phyloP scores from a whole-genome alignment of 1,284 basidiomycete species.

The Paramarasmius palmivorus region DNA sequence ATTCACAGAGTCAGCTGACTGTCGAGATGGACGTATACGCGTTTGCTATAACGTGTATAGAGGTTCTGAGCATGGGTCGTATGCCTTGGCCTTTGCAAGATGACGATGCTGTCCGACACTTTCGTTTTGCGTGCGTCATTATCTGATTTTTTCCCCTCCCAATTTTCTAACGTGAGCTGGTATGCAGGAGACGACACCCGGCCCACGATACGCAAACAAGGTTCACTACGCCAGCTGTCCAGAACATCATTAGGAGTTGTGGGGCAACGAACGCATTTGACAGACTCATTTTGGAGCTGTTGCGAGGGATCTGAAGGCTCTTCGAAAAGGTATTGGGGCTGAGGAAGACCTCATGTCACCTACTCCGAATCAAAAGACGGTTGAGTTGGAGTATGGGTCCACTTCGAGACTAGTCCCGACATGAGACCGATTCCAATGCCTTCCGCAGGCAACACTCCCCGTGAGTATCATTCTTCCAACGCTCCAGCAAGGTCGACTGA shows the following conservation, averaged over 20 bases:
- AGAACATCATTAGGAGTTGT: conserved; percentile 42
- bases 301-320: conserved; percentile 36
- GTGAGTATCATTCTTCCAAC: not conserved
- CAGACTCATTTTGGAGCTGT: conserved; percentile 53
- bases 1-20: conserved; percentile 43
- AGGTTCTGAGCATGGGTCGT: conserved; percentile 64
- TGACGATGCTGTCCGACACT: conserved; percentile 57
- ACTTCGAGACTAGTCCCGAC: conserved; percentile 28
- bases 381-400: conserved; percentile 21
- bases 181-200: conserved; percentile 55
- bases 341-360: conserved; percentile 19
- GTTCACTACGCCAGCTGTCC: conserved; percentile 26
- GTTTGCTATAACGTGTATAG: conserved; percentile 70
- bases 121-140: conserved; percentile 58
- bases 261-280: conserved; percentile 48
- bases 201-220: conserved; percentile 41
- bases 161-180: not conserved
- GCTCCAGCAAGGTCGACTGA: not conserved
- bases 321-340: conserved; percentile 30
- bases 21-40: conserved; percentile 70
- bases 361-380: conserved; percentile 23
- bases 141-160: conserved; percentile 2
- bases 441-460: conserved; percentile 7
- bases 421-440: conserved; percentile 37
- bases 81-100: conserved; percentile 62